Base-by-base conservation (phyloP, 2,329 filamentous ascomycete genomes). In the Pseudogymnoascus sp. region DNA sequence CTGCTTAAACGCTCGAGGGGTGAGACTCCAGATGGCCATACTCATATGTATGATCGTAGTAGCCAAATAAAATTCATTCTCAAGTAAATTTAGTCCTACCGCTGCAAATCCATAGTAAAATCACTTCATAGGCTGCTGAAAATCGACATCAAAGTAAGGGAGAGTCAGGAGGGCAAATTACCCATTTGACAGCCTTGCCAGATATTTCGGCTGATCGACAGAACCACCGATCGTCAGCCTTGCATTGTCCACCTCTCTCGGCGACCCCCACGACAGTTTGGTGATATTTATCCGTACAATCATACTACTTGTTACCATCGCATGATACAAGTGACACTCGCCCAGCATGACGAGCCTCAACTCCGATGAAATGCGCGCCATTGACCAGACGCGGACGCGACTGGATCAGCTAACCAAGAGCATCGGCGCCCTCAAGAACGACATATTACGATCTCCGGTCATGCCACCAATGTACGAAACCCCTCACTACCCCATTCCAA, bases 331-430 rank as follows among this genome's bases (percentile, higher is more conserved):
- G 6, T 30, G 11, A 60, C 14, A 38, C 8, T 16, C 28, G 58
- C 25, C 33, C 35, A 38, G 8, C 16, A 39, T 60, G 35, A 60
- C 35, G 33, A 60, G 58, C 33, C 35, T 45, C 11, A 60, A 25
- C 11, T 45, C 58, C 28, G 84, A 86, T 19, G 84, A 88, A 73
- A 77, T 86, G 67, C 89, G 87, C 75, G 80, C 83, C 41, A 81
- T 92, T 25, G 89, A 92, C 70, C 83, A 88, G 74, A 85, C 86
- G 28, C 84, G 89, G 41, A 83, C 86, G 69, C 82, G 87, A 28
- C 80, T 92, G 22, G 80, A 80, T 52, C 86, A 90, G 70, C 81
- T 92, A 23, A 84, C 85, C 3, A 86, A 82, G 72, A 90, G 84
- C 68, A 83, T 92, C 19, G 80, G 77, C 63, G 88, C 86, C 41